A percentile compares a stretch with the other conserved stretches of the same genome.
phyloP scores from a whole-genome alignment of 2,329 filamentous ascomycete species.

The Fusarium sp. region DNA sequence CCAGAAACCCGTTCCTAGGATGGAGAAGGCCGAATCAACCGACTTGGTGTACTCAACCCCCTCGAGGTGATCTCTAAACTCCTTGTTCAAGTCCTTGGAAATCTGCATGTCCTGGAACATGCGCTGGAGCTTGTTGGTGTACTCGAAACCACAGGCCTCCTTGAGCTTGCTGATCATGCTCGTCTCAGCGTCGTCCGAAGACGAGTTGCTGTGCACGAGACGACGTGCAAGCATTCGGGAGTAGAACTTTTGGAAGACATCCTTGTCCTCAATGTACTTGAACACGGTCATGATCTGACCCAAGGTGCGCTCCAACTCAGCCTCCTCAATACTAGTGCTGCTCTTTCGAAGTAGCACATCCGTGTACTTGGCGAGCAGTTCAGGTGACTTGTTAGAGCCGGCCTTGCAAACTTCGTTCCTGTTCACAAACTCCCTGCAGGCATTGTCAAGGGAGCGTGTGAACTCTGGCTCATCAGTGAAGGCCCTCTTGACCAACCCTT shows the following conservation, averaged over 20 bases:
- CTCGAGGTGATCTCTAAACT: conserved; percentile 83
- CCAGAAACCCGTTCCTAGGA: conserved; percentile 98
- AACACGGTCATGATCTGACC: conserved; percentile 99
- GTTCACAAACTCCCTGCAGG: conserved; percentile 98
- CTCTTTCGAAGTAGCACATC: conserved; percentile 94
- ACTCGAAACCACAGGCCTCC: conserved; percentile 98
- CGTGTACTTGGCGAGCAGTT: conserved; percentile 94
- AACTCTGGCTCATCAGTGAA: conserved; percentile 98
- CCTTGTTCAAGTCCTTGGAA: conserved; percentile 93
- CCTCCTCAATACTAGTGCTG: conserved; percentile 91
- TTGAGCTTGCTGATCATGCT: conserved; percentile 99
- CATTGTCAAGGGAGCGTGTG: conserved; percentile 94
- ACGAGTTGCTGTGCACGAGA: conserved; percentile 93
- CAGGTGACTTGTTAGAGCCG: conserved; percentile 92
- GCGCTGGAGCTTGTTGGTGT: conserved; percentile 98
- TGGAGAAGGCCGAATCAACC: conserved; percentile 88
- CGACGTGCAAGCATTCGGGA: conserved; percentile 96
- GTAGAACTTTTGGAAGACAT: conserved; percentile 99
- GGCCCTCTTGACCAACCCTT: conserved; percentile 88
- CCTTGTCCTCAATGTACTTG: conserved; percentile 99
- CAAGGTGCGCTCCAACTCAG: conserved; percentile 89
- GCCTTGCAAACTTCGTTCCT: conserved; percentile 96
- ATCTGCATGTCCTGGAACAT: conserved; percentile 99
- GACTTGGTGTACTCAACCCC: conserved; percentile 69
- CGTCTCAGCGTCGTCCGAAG: conserved; percentile 96